These are phyloP conservation scores for Williopsis jadinii DNA, from an alignment of 1,139 yeast species.

Conservation along the genomic window DNA sequence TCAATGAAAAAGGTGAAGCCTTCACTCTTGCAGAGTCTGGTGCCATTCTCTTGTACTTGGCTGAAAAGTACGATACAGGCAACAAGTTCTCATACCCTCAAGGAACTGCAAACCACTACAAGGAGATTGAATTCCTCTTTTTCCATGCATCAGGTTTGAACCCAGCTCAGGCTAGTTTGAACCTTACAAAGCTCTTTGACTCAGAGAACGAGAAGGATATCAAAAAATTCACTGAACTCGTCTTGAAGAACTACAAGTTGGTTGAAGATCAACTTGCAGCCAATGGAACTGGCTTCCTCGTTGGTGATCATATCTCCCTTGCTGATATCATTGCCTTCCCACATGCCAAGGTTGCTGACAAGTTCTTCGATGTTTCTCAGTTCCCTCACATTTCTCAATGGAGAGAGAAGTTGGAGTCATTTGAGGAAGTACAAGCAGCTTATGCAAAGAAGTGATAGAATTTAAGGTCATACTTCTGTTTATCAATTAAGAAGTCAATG, in stretches of 20 bases:
- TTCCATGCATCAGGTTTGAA: conserved; percentile 55
- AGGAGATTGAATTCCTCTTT: conserved; percentile 36
- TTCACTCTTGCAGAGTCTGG: conserved; percentile 46
- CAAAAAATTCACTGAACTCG: conserved; percentile 21
- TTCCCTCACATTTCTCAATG: conserved; percentile 39
- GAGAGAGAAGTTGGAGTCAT: conserved; percentile 28
- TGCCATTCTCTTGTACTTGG: conserved; percentile 49
- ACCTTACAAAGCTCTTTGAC: conserved; percentile 33
- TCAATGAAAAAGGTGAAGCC: conserved; percentile 30
- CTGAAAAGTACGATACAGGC: conserved; percentile 45
- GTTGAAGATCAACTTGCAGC: conserved; percentile 37
- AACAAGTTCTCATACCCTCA: conserved; percentile 35
- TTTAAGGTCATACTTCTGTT: neutral
- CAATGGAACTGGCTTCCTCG: conserved; percentile 40
- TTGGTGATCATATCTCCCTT: conserved; percentile 45
- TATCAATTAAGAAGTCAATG: neutral
- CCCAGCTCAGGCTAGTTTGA: conserved; percentile 51
- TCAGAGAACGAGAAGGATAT: conserved; percentile 26
- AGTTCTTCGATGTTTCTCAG: conserved; percentile 23
- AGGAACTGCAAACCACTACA: conserved; percentile 36
- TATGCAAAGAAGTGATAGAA: conserved; percentile 4
- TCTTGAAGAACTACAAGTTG: conserved; percentile 33
- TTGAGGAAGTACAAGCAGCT: conserved; percentile 31
- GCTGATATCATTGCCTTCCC: conserved; percentile 45
- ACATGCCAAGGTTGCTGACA: conserved; percentile 22